Conservation (phyloP, 345 rosid genomes). For the Sisymbrium irio region DNA sequence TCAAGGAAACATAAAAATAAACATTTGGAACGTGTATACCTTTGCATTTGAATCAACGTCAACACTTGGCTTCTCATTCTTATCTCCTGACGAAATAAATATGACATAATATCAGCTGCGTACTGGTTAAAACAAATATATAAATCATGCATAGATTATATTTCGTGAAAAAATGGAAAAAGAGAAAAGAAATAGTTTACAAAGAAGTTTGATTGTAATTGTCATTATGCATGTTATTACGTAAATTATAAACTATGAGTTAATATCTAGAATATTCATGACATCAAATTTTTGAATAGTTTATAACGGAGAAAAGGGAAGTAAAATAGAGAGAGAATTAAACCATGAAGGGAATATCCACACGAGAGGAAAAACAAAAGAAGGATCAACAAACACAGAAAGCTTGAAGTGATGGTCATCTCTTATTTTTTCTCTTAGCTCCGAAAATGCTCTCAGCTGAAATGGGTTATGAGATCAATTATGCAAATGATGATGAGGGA, state of each 20-base stretch:
- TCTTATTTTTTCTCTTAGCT: constrained; percentile 7
- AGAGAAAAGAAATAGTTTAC: not conserved
- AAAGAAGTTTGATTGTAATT: not conserved
- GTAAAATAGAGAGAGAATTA: not conserved
- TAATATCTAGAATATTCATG: not conserved
- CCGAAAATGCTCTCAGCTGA: not conserved
- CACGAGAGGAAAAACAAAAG: constrained; percentile 24
- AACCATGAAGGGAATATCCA: constrained; percentile 31
- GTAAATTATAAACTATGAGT: not conserved
- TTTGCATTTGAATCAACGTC: constrained; percentile 20
- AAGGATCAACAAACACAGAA: constrained; percentile 26
- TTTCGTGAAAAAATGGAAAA: not conserved
- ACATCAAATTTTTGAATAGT: not conserved
- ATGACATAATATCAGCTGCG: not conserved
- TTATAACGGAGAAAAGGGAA: not conserved
- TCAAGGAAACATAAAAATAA: not conserved
- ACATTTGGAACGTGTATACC: constrained; percentile 3
- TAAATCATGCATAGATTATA: not conserved
- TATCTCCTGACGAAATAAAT: constrained; percentile 14
- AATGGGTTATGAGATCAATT: not conserved
- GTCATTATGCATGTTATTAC: constrained; percentile 6
- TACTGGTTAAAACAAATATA: not conserved
- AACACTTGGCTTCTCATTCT: constrained; percentile 15
- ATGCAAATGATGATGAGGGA: constrained; percentile 3
- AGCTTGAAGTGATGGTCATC: constrained; percentile 26